phyloP scores from a whole-genome alignment of 1,284 basidiomycete species.

The Ganoderma meredithae region DNA sequence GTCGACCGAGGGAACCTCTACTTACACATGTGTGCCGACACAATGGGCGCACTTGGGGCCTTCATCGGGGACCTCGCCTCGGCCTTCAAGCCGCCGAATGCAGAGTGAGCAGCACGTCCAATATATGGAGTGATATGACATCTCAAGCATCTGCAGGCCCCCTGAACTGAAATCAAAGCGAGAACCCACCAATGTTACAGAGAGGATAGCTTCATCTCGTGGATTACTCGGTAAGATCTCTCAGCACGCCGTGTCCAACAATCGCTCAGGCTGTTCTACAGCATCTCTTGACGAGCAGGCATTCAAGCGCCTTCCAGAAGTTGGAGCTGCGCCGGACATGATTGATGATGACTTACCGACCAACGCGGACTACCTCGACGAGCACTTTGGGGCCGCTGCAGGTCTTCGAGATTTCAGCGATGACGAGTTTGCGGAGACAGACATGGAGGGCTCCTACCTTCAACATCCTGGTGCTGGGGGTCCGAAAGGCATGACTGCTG shows the following conservation, averaged over 20 bases:
- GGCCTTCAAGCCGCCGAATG: slow-evolving; percentile 48
- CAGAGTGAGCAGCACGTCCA: slow-evolving; percentile 44
- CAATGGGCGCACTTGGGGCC: slow-evolving; percentile 57
- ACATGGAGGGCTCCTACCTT: slow-evolving; percentile 48
- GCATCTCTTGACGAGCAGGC: slow-evolving; percentile 88
- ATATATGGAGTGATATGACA: neutral
- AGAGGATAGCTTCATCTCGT: slow-evolving; percentile 24
- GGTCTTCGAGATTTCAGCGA: slow-evolving; percentile 76
- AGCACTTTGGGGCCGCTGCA: slow-evolving; percentile 78
- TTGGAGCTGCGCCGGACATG: slow-evolving; percentile 85
- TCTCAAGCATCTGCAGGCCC: slow-evolving; percentile 8
- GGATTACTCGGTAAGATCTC: slow-evolving; percentile 33
- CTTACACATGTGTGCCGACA: slow-evolving; percentile 76
- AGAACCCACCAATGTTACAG: slow-evolving; percentile 47
- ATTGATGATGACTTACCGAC: slow-evolving; percentile 91
- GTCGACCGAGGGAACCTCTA: slow-evolving; percentile 56
- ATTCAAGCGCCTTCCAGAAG: slow-evolving; percentile 76
- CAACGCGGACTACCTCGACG: slow-evolving; percentile 88
- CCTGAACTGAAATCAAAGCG: slow-evolving; percentile 38
- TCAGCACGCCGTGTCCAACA: neutral
- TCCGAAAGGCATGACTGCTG: slow-evolving; percentile 61
- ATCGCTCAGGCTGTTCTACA: slow-evolving; percentile 37
- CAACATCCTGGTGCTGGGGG: slow-evolving; percentile 38
- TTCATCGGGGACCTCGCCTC: slow-evolving; percentile 58
- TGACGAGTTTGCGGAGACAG: slow-evolving; percentile 74